These are phyloP conservation scores for Macrocybe sp. DNA, from an alignment of 1,284 basidiomycete genomes.

Conservation along the genomic window DNA sequence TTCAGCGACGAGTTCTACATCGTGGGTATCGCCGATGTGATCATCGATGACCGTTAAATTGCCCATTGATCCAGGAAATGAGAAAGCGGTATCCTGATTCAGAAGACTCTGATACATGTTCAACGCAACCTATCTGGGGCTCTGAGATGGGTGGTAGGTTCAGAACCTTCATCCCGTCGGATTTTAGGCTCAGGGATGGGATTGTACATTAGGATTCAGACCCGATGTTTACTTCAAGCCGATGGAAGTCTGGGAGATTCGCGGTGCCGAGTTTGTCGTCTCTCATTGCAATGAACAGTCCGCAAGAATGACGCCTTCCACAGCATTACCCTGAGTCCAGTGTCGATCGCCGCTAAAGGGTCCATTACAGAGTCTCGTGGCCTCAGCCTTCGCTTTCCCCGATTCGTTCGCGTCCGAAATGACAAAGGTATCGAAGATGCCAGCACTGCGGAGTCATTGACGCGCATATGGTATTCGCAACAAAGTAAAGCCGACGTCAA, in stretches of 20 bases:
- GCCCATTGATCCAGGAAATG: conserved; percentile 35
- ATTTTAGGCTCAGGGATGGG: not conserved
- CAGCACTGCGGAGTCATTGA: conserved; percentile 71
- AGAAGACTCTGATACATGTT: conserved; percentile 64
- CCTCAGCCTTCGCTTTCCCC: conserved; percentile 83
- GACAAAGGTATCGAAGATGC: conserved; percentile 82
- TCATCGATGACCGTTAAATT: not conserved
- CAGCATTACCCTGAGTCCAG: conserved; percentile 85
- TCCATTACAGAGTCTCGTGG: conserved; percentile 67
- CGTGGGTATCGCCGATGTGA: conserved; percentile 26
- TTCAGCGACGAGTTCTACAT: conserved; percentile 90
- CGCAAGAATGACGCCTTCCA: not conserved
- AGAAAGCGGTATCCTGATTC: conserved; percentile 52
- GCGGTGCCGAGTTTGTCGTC: conserved; percentile 75
- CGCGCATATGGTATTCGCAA: conserved; percentile 65
- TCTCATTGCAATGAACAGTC: not conserved
- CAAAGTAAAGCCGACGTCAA: conserved; percentile 36
- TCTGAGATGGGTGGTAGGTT: conserved; percentile 65
- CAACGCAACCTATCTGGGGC: conserved; percentile 52
- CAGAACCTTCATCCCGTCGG: conserved; percentile 1
- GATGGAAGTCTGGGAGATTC: conserved; percentile 87
- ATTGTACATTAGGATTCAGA: conserved; percentile 47
- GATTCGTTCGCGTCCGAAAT: conserved; percentile 76
- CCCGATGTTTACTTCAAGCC: conserved; percentile 88
- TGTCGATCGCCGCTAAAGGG: conserved; percentile 78